These are phyloP conservation scores for Gnetum montanum DNA, from an alignment of 75 land plant species.

Conservation along the genomic window DNA sequence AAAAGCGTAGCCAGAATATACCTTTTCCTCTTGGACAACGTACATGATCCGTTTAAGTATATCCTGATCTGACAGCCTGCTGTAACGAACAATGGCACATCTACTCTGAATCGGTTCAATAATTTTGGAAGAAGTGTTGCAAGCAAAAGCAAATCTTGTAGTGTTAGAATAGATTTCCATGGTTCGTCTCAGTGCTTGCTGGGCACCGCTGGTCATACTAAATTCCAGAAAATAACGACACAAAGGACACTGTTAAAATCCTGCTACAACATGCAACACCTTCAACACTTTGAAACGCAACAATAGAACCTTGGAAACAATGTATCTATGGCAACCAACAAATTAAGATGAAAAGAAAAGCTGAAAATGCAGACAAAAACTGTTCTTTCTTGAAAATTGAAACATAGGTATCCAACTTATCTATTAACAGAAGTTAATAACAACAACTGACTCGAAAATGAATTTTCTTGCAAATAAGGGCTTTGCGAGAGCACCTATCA, in stretches of 20 bases:
- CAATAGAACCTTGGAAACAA: not conserved
- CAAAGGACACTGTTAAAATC: not conserved
- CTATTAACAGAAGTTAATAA: not conserved
- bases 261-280: not conserved
- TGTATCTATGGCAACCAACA: not conserved
- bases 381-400: too few species aligned
- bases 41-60: slow-evolving; percentile 84
- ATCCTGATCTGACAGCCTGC: slow-evolving; percentile 88
- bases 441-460: not conserved
- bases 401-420: too few species aligned
- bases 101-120: slow-evolving; percentile 99
- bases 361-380: not conserved
- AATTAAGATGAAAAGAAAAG: not conserved
- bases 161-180: slow-evolving; percentile 98
- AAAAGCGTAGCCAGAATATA: slow-evolving; percentile 11
- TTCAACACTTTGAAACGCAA: not conserved
- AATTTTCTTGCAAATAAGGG: not conserved
- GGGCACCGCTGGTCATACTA: slow-evolving; percentile 99
- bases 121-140: slow-evolving; percentile 92
- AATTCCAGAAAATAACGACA: slow-evolving; percentile 7
- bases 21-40: slow-evolving; percentile 87
- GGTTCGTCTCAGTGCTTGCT: slow-evolving; percentile 96
- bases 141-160: slow-evolving; percentile 99
- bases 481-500: too few species aligned
- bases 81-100: slow-evolving; percentile 94